Evolutionary conservation across 2,329 filamentous ascomycete genomes (phyloP), one percentile per base, ranked within the genome.

Genomic region (Fusarium ambrosium): DNA sequence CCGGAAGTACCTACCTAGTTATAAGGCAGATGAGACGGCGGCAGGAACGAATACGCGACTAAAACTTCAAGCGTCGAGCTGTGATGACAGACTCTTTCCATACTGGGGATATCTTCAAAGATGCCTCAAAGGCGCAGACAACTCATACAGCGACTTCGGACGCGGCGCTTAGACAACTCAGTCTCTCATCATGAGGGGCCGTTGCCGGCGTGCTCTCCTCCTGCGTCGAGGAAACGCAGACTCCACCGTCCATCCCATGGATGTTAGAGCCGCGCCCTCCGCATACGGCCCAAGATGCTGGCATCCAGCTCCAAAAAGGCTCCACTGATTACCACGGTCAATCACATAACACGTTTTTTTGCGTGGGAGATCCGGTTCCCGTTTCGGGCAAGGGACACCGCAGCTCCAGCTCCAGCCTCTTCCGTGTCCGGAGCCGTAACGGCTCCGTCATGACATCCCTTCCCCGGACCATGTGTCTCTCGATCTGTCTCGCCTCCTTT

Each of bases 291-390:
- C 36, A 48, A 36, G 53, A 41, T 37, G 39, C 53, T 39, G 43
- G 32, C 39, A 43, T 48, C 59, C 22, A 43, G 55, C 22, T 37
- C 32, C 34, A 39, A 53, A 55, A 62, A 58, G 24, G 45, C 62
- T 66, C 69, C 65, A 61, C 43, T 41, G 64, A 63, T 77, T 68
- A 70, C 72, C 60, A 65, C 62, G 66, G 66, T 77, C 72, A 78
- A 78, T 78, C 76, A 70, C 76, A 71, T 70, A 78, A 78, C 68
- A 74, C 72, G 63, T 71, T 76, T 68, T 71, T 76, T 66, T 72
- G 48, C 16, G 22, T 32, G 32, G 63, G 24, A 48, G 56, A 66
- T 59, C 55, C 64, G 20, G 51, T 48, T 24, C 37, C 69, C 60
- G 11, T 65, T 64, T 67, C 56, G 64, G 69, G 69, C 65, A 71